Evolutionary conservation across 192 early-diverging fungal species (phyloP).

Genomic region (Coemansia sp.): DNA sequence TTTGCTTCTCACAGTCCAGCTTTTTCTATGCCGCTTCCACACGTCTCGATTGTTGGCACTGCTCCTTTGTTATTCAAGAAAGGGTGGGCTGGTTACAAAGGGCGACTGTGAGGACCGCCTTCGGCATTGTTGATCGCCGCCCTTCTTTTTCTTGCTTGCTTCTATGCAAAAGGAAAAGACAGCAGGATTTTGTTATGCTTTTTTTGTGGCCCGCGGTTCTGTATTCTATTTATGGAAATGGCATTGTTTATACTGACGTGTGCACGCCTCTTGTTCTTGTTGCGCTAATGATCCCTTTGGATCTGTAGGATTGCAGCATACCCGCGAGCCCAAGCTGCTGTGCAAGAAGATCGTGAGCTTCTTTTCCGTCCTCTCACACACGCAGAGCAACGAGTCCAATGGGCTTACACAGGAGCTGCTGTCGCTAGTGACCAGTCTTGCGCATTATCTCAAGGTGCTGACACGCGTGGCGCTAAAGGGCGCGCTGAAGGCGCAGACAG

Average conservation of each 20-base stretch:
- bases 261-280: conserved; percentile 4
- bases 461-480: conserved; percentile 87
- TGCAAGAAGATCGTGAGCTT: conserved; percentile 94
- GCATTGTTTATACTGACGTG: background rate
- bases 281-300: background rate
- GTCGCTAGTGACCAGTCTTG: conserved; percentile 84
- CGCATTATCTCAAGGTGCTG: conserved; percentile 88
- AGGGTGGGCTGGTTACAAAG: background rate
- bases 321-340: conserved; percentile 91
- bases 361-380: conserved; percentile 84
- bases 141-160: background rate
- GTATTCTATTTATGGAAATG: conserved; percentile 6
- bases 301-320: conserved; percentile 63
- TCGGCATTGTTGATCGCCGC: background rate
- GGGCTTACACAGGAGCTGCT: conserved; percentile 83
- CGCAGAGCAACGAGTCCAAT: conserved; percentile 57
- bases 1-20: background rate
- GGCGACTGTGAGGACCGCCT: background rate
- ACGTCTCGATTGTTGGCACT: background rate
- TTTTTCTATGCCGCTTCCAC: background rate
- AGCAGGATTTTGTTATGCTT: background rate
- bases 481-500: conserved; percentile 67
- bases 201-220: background rate
- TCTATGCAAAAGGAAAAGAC: background rate
- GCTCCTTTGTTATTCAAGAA: background rate